phyloP scores from a whole-genome alignment of 2,329 filamentous ascomycete species.

The Aureobasidium sp. region DNA sequence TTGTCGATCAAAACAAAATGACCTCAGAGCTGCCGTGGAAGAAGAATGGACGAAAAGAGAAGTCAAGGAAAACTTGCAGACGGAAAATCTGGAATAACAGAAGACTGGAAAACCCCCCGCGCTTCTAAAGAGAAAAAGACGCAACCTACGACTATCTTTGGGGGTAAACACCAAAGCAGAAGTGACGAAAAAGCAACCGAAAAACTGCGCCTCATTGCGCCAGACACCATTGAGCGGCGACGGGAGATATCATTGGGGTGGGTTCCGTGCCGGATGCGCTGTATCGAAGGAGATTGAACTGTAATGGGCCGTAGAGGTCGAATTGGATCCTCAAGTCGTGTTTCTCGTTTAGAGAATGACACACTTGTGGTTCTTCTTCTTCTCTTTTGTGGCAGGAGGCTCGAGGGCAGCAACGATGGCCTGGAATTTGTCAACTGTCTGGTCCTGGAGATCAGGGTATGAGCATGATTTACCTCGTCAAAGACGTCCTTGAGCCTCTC shows the following conservation, averaged over 20 bases:
- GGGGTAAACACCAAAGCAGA: background rate
- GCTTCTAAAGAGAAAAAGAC: conserved; percentile 11
- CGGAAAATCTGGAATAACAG: background rate
- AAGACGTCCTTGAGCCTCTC: conserved; percentile 99
- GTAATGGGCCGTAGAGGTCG: background rate
- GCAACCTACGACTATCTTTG: conserved; percentile 13
- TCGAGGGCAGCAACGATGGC: conserved; percentile 94
- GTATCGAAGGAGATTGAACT: conserved; percentile 7
- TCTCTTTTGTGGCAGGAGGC: conserved; percentile 58
- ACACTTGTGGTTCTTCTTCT: conserved; percentile 31
- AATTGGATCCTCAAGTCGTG: background rate
- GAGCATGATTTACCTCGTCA: conserved; percentile 67
- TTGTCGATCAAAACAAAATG: background rate
- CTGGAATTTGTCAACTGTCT: conserved; percentile 40
- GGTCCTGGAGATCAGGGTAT: background rate
- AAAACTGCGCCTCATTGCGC: conserved; percentile 16
- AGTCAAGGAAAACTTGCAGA: conserved; percentile 3
- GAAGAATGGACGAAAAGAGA: background rate
- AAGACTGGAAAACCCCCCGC: conserved; percentile 7
- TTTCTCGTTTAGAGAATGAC: conserved; percentile 28
- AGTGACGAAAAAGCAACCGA: conserved; percentile 4
- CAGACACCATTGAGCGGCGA: conserved; percentile 12
- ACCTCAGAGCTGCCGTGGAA: background rate
- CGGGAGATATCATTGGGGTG: conserved; percentile 5
- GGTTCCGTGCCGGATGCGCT: conserved; percentile 15